Base-by-base conservation (phyloP, 2,329 filamentous ascomycete genomes). In the Xylariaceae sp. region DNA sequence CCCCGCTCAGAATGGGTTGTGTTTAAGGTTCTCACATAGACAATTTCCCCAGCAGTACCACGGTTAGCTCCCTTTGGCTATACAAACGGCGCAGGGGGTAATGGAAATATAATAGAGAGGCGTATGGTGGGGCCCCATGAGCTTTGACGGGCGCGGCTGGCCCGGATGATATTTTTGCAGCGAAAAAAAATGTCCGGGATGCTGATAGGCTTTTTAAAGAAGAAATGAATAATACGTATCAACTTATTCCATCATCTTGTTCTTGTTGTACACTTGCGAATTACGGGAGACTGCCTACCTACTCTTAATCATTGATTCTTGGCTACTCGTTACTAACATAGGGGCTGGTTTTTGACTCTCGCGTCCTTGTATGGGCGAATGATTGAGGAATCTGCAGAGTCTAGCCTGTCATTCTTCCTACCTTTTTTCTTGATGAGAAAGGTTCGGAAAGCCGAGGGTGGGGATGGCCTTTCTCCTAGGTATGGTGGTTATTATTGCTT, bases 151-250 rank as follows among this genome's bases (percentile, higher is more conserved):
- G 43, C 39, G 37, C 39, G 37, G 32, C 27, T 3, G 46, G 32
- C 32, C 31, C 30, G 7, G 37, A 47, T 41, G 32, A 52, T 42
- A 37, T 39, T 49, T 45, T 35, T 9, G 30, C 45, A 43, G 48
- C 11, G 11, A 34, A 45, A 27, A 50, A 34, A 45, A 27, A 50
- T 40, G 49, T 35, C 37, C 50, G 49, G 29, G 51, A 48, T 52
- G 51, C 45, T 42, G 45, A 54, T 47, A 34, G 42, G 45, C 1
- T 19, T 19, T 19, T 19, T 44, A 31, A 50, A 59, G 49, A 53
- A 57, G 49, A 56, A 52, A 56, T 42, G 48, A 57, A 43, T 57
- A 57, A 59, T 59, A 54, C 53, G 42, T 56, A 59, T 54, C 37
- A 58, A 47, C 50, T 47, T 53, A 12, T 47, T 52, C 4, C 19